Evolutionary conservation across 2,329 filamentous ascomycete species (phyloP).

Genomic region (Colletotrichum sp.): DNA sequence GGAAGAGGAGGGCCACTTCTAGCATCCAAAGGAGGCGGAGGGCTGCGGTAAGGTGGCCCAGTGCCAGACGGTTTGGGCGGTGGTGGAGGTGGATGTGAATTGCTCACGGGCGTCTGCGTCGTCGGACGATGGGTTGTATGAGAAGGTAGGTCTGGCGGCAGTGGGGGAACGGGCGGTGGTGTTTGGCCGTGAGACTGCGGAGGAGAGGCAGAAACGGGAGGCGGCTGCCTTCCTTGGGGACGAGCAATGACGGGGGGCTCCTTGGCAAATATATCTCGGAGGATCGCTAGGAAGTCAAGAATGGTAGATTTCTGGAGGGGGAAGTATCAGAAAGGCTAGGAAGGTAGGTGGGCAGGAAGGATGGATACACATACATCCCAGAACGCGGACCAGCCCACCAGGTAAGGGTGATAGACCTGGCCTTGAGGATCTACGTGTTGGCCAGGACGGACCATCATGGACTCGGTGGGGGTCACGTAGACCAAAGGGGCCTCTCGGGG

Average conservation of each 20-base stretch:
- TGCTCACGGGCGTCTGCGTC: conserved; percentile 35
- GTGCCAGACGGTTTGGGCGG: conserved; percentile 58
- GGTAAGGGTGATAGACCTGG: conserved; percentile 92
- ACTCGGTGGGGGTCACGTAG: conserved; percentile 87
- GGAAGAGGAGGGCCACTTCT: conserved; percentile 32
- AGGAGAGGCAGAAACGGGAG: conserved; percentile 34
- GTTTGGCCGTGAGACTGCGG: conserved; percentile 38
- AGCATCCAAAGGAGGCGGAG: conserved; percentile 18
- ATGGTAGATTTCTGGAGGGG: conserved; percentile 77
- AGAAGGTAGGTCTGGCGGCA: conserved; percentile 67
- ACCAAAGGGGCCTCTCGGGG: conserved; percentile 84
- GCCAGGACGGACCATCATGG: conserved; percentile 88
- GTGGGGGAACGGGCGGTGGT: conserved; percentile 74
- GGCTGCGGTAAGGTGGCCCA: conserved; percentile 35
- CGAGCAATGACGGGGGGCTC: conserved; percentile 89
- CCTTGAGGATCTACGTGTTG: conserved; percentile 96
- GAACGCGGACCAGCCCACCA: conserved; percentile 86
- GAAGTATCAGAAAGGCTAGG: not conserved
- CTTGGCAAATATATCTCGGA: conserved; percentile 89
- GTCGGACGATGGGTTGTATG: conserved; percentile 37
- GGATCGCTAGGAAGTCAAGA: conserved; percentile 79
- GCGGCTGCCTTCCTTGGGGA: conserved; percentile 54
- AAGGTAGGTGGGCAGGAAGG: not conserved
- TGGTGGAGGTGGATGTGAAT: conserved; percentile 50
- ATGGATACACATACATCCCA: conserved; percentile 76